A percentile compares a stretch with the other conserved stretches of the same genome.
These are phyloP conservation scores for Penicillium sclerotiorum DNA, from an alignment of 2,329 filamentous ascomycete species.

Conservation along the genomic window DNA sequence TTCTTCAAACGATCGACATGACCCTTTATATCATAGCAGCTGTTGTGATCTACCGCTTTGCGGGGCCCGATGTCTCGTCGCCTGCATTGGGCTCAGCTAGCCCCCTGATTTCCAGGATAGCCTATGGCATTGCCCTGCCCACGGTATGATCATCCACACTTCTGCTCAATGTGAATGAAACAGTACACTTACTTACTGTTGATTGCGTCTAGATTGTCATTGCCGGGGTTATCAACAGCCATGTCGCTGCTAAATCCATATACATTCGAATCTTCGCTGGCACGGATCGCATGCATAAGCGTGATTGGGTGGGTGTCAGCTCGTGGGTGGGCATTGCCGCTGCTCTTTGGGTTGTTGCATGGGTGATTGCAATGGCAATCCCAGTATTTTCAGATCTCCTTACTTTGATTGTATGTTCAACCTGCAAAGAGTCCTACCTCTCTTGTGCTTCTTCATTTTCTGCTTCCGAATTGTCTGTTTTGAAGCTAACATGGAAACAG, in stretches of 20 bases:
- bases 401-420: constrained; percentile 52
- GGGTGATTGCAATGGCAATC: constrained; percentile 67
- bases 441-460: too few relatives aligned
- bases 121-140: constrained; percentile 67
- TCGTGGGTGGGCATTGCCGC: constrained; percentile 61
- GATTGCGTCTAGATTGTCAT: constrained; percentile 63
- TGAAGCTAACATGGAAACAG: too few relatives aligned
- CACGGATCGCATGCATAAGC: constrained; percentile 54
- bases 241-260: constrained; percentile 65
- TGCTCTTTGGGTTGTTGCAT: constrained; percentile 60
- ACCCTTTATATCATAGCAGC: constrained; percentile 65
- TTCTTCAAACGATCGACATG: constrained; percentile 61
- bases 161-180: too few relatives aligned
- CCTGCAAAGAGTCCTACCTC: not conserved
- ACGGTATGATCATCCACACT: too few relatives aligned
- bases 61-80: constrained; percentile 60
- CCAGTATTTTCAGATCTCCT: constrained; percentile 68
- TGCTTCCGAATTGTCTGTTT: too few relatives aligned
- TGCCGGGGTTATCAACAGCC: constrained; percentile 67
- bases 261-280: constrained; percentile 63
- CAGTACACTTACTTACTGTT: too few relatives aligned
- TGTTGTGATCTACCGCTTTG: constrained; percentile 66
- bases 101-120: constrained; percentile 58
- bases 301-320: constrained; percentile 50
- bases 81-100: constrained; percentile 66